These are phyloP conservation scores for Tylopilus microsporus DNA, from an alignment of 1,284 basidiomycete species.

Conservation along the genomic window DNA sequence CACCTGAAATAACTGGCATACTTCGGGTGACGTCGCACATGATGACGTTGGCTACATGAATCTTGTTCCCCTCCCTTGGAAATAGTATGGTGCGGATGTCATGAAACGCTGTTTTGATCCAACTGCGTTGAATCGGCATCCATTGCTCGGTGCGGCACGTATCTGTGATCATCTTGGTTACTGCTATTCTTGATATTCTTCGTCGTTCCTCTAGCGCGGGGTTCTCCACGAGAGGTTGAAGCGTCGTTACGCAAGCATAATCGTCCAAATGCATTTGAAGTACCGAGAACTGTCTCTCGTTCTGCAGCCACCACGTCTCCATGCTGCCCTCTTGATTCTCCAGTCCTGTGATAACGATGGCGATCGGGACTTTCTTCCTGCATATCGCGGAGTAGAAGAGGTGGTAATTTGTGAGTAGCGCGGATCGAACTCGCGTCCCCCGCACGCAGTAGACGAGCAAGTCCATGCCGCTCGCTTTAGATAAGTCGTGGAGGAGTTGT, in stretches of 20 bases:
- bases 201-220: slow-evolving; percentile 18
- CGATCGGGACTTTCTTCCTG: slow-evolving; percentile 29
- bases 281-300: slow-evolving; percentile 22
- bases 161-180: slow-evolving; percentile 18
- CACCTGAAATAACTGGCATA: background rate
- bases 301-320: slow-evolving; percentile 25
- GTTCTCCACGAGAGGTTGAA: slow-evolving; percentile 10
- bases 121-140: slow-evolving; percentile 19
- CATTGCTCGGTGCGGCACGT: slow-evolving; percentile 20
- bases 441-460: slow-evolving; percentile 30
- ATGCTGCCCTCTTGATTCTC: slow-evolving; percentile 26
- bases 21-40: slow-evolving; percentile 21
- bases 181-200: slow-evolving; percentile 14
- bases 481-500: slow-evolving; percentile 19
- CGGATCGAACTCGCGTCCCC: slow-evolving; percentile 21
- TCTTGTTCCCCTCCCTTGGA: slow-evolving; percentile 4
- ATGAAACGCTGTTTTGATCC: slow-evolving; percentile 18
- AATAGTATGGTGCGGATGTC: slow-evolving; percentile 23
- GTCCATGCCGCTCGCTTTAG: slow-evolving; percentile 13
- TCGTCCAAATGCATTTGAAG: slow-evolving; percentile 23
- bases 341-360: slow-evolving; percentile 29
- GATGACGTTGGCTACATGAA: slow-evolving; percentile 19
- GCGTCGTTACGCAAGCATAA: slow-evolving; percentile 30
- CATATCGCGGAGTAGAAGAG: slow-evolving; percentile 29
- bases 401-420: slow-evolving; percentile 26